Evolutionary conservation across 1,139 yeast genomes (phyloP), one percentile per base, ranked within the genome.

Genomic region (Blastobotrys buckinghamii): DNA sequence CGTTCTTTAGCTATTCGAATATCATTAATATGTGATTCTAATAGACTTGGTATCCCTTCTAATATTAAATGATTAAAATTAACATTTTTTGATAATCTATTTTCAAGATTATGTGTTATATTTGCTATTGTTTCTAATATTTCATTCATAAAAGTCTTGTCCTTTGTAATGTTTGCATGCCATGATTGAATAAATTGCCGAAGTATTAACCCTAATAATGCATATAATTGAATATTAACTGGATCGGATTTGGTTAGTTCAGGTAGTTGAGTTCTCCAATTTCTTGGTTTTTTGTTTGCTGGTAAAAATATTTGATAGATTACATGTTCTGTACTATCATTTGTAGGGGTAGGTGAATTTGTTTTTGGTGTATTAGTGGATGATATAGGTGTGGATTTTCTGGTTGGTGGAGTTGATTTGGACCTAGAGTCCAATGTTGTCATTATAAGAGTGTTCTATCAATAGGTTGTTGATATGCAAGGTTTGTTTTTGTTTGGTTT

Each of bases 171-270:
- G 20, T 60, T 58, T 27, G 57, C 55, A 54, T 76, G 76, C 81
- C 81, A 77, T 6, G 68, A 59, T 24, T 65, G 62, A 2, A 77
- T 68, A 56, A 77, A 76, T 49, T 72, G 72, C n/a, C 71, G 65
- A 42, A 74, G 51, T 4, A 76, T 57, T 20, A 76, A 59, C 0
- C 77, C 76, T 9, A 75, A 51, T 4, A 77, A 55, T 1, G 76
- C 72, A 54, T 75, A 74, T 7, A 76, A 58, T 54, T 74, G 72
- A 1, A 64, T 52, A 55, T 76, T 77, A 5, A 75, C 67, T 1
- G 53, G 54, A 2, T 61, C 59, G 0, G 68, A 62, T 13, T 53
- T 49, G 3, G 73, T 68, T 24, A 71, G 56, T 1, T 57, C 53
- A 0, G 73, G 72, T 3, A 70, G 56, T 4, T 52, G 51, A n/a